Base-by-base conservation (phyloP, 2,329 filamentous ascomycete genomes). In the Parastagonospora nodorum region DNA sequence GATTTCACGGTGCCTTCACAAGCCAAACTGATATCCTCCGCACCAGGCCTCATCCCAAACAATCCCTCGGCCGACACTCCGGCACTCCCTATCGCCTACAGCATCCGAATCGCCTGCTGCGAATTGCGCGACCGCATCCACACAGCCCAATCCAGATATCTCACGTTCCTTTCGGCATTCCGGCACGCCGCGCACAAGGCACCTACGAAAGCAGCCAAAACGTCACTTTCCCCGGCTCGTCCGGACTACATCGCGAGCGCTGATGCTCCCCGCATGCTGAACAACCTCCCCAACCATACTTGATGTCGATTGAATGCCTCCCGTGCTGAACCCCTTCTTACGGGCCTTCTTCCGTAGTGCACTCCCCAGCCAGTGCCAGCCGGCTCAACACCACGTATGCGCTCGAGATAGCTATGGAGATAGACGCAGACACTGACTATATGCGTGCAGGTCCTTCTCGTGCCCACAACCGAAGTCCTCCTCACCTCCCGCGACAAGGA, bases 281-380 rank as follows among this genome's bases (percentile, higher is more conserved):
- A 45, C 37, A 40, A 35, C 36, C 43, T 38, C 43, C 41, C 57
- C 47, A 55, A 57, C 38, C 39, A 46, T 47, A 35, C 48, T 66
- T 61, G 37, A 68, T 71, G 67, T 74, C 72, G 78, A 77, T 81
- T 88, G 88, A 86, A 96, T 96, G 92, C 92, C 92, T 88, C 91
- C 94, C 81, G 68, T 70, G 58, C 84, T 97, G 87, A 99, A 99
- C 80, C 94, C 94, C 75, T 97, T 97, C 79, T 84, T 99, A 77
- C 88, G 90, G 82, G 92, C 93, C 83, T 97, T 99, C 86, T 97
- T 97, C 84, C 92, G 91, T 81, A 97, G 92, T 84, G 87, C 90
- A 75, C 84, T 97, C 73, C 88, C 89, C 65, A 82, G 88, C 68
- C 93, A 97, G 86, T 97, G 94, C 82, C 85, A 88, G 58, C 92